phyloP scores from a whole-genome alignment of 805 yeast species.

The Yarrowia porcina region DNA sequence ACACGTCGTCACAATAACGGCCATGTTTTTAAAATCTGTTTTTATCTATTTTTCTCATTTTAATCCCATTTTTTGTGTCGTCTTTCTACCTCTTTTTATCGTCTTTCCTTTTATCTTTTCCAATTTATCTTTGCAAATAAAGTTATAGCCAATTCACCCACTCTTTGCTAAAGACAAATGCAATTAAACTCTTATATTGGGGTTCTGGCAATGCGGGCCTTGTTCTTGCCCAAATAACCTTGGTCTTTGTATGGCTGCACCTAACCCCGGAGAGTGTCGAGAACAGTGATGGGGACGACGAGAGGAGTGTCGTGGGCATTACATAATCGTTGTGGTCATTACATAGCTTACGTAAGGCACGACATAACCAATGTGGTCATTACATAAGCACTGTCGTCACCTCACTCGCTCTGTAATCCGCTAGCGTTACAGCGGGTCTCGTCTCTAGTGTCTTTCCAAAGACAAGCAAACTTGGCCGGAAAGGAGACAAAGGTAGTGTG shows the following conservation, averaged over 20 bases:
- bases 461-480: constrained; percentile 5
- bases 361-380: neutral
- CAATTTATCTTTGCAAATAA: no score
- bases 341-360: neutral
- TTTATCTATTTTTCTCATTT: no score
- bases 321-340: neutral
- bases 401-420: no score
- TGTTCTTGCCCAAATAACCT: constrained; percentile 5
- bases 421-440: constrained; percentile 15
- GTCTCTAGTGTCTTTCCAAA: neutral
- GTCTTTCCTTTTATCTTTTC: no score
- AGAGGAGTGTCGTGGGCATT: neutral
- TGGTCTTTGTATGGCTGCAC: constrained; percentile 9
- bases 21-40: no score
- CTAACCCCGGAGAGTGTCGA: constrained; percentile 8
- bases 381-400: neutral
- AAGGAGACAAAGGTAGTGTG: constrained; percentile 9
- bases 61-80: no score
- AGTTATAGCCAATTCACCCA: no score
- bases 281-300: neutral
- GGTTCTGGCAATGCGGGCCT: neutral
- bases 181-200: neutral
- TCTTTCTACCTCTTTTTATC: no score
- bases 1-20: no score
- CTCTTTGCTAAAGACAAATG: neutral